These are phyloP conservation scores for Halophytophthora batemanensis DNA, from an alignment of 352 stramenopile genomes.

Conservation along the genomic window DNA sequence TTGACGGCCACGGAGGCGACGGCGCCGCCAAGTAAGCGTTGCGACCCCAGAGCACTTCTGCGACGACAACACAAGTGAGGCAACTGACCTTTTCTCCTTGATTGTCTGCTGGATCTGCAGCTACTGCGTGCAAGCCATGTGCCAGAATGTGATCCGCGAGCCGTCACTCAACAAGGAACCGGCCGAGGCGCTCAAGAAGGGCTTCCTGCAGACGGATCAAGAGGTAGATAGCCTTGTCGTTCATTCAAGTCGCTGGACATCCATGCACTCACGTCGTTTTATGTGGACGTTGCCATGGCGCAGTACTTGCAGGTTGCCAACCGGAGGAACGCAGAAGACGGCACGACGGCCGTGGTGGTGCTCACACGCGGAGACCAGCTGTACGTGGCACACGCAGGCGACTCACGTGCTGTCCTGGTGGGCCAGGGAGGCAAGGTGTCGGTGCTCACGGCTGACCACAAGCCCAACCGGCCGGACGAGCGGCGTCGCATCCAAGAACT, in stretches of 20 bases:
- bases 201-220: slow-evolving; percentile 75
- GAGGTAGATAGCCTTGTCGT: too few species aligned
- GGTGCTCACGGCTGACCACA: slow-evolving; percentile 87
- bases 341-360: slow-evolving; percentile 87
- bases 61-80: not conserved
- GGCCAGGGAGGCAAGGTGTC: slow-evolving; percentile 73
- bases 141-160: slow-evolving; percentile 80
- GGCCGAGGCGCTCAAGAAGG: slow-evolving; percentile 66
- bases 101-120: slow-evolving; percentile 23
- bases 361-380: slow-evolving; percentile 72
- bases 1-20: slow-evolving; percentile 91
- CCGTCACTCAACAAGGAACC: slow-evolving; percentile 64
- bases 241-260: too few species aligned
- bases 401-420: slow-evolving; percentile 88
- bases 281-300: not conserved
- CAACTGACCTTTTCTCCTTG: slow-evolving; percentile 6
- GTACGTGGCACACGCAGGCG: slow-evolving; percentile 88
- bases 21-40: slow-evolving; percentile 81
- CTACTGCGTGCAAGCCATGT: slow-evolving; percentile 82
- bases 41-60: not conserved
- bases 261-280: not conserved
- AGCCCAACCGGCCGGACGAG: slow-evolving; percentile 90
- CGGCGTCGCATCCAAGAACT: slow-evolving; percentile 84
- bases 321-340: slow-evolving; percentile 81
- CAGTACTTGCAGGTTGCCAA: slow-evolving; percentile 86